These are phyloP conservation scores for Sugiyamaella boreocaroliniensis DNA, from an alignment of 805 yeast genomes.

Conservation along the genomic window DNA sequence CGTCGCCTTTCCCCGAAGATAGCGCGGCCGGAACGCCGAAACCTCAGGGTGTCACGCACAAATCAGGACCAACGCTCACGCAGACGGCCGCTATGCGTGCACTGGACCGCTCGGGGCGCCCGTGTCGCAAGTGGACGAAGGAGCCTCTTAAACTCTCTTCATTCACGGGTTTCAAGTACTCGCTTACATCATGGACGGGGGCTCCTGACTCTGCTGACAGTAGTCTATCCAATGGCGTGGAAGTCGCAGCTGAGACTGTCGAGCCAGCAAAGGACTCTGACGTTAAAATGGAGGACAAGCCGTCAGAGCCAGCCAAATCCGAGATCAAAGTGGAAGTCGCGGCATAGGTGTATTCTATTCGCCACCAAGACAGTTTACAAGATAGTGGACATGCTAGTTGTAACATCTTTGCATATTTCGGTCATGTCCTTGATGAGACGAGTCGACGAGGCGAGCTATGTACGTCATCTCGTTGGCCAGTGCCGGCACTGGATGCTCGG, in stretches of 20 bases:
- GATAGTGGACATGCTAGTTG: background rate
- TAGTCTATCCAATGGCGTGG: background rate
- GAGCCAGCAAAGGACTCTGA: background rate
- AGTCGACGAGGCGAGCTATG: no score
- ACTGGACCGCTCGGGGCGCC: constrained; percentile 39
- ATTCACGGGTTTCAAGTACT: constrained; percentile 40
- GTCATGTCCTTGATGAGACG: no score
- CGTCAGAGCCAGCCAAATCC: no score
- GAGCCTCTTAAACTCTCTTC: constrained; percentile 35
- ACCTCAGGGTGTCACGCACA: constrained; percentile 9
- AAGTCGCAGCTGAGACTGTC: background rate
- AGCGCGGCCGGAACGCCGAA: constrained; percentile 7
- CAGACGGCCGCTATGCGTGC: constrained; percentile 28
- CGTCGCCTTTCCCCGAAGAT: constrained; percentile 3
- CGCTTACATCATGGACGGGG: constrained; percentile 35
- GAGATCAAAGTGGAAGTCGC: background rate
- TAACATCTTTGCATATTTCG: background rate
- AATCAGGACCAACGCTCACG: constrained; percentile 21
- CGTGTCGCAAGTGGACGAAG: constrained; percentile 41
- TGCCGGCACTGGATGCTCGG: no score
- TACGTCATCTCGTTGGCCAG: no score
- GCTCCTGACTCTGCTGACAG: background rate
- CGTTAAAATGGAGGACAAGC: background rate
- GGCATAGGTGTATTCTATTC: background rate
- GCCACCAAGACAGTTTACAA: no score